Evolutionary conservation across 495 filamentous ascomycete genomes (phyloP).

Genomic region (Annulohypoxylon moriforme): DNA sequence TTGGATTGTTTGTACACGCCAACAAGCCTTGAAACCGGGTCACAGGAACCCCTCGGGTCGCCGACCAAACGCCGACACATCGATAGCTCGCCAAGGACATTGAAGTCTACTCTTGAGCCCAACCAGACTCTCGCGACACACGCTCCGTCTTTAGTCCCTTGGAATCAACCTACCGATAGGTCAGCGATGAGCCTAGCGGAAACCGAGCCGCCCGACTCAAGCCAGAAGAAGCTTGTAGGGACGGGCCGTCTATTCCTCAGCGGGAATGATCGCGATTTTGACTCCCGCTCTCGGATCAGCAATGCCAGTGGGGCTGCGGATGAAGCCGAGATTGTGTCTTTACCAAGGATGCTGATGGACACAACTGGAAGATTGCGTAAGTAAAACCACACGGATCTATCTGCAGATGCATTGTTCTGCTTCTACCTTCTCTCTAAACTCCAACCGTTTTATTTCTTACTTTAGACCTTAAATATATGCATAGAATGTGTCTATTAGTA

Average conservation of each 20-base stretch:
- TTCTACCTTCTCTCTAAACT: not conserved
- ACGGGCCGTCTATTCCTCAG: constrained; percentile 46
- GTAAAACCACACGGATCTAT: constrained; percentile 40
- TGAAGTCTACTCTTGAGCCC: constrained; percentile 34
- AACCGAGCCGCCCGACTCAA: constrained; percentile 22
- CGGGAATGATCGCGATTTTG: constrained; percentile 55
- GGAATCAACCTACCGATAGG: constrained; percentile 36
- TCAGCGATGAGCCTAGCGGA: constrained; percentile 27
- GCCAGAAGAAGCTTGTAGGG: constrained; percentile 35
- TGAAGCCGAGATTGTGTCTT: constrained; percentile 67
- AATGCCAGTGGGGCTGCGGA: constrained; percentile 63
- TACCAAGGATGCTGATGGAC: constrained; percentile 70
- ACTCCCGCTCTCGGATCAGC: constrained; percentile 63
- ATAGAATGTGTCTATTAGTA: not conserved
- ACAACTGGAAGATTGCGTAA: constrained; percentile 65
- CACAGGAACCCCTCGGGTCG: constrained; percentile 54
- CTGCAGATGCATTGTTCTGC: not conserved
- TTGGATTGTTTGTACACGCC: constrained; percentile 64
- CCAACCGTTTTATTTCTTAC: not conserved
- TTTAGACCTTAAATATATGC: not conserved
- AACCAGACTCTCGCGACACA: constrained; percentile 30
- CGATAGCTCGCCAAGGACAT: constrained; percentile 50
- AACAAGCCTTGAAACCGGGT: constrained; percentile 45
- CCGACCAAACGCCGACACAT: constrained; percentile 61
- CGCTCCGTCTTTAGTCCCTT: constrained; percentile 35